phyloP scores from a whole-genome alignment of 2,329 filamentous ascomycete species.

The Ophiostoma tasmaniense region DNA sequence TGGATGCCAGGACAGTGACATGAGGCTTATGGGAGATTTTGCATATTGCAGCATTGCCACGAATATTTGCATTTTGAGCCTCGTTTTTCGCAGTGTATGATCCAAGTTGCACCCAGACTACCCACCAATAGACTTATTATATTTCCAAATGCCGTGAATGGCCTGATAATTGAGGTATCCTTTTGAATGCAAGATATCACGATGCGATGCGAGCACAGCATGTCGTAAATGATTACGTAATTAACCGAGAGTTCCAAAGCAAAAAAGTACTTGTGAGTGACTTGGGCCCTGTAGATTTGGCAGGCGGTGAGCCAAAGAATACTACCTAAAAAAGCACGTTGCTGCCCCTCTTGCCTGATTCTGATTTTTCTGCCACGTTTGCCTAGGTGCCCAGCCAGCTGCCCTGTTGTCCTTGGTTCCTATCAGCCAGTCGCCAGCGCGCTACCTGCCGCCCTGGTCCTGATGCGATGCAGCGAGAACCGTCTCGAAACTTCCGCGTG shows the following conservation, averaged over 20 bases:
- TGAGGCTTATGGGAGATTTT: no score
- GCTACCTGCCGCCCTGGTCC: not conserved
- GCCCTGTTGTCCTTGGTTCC: not conserved
- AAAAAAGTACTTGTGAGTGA: not conserved
- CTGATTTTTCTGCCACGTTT: not conserved
- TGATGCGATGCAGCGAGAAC: not conserved
- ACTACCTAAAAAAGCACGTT: not conserved
- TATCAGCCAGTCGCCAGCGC: not conserved
- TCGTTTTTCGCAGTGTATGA: no score
- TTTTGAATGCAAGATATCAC: not conserved
- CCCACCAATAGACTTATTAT: no score
- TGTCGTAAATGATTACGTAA: not conserved
- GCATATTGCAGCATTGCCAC: no score
- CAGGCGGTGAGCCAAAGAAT: not conserved
- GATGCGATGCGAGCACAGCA: not conserved
- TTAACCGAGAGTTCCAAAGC: not conserved
- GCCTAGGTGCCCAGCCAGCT: not conserved
- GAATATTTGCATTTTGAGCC: no score
- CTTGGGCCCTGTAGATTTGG: not conserved
- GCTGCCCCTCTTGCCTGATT: slow-evolving; percentile 1
- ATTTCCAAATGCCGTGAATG: not conserved
- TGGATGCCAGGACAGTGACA: no score
- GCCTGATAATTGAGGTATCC: not conserved
- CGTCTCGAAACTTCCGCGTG: slow-evolving; percentile 18
- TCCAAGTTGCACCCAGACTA: no score